These are phyloP conservation scores for Aphanocladium album DNA, from an alignment of 2,329 filamentous ascomycete genomes.

Conservation along the genomic window DNA sequence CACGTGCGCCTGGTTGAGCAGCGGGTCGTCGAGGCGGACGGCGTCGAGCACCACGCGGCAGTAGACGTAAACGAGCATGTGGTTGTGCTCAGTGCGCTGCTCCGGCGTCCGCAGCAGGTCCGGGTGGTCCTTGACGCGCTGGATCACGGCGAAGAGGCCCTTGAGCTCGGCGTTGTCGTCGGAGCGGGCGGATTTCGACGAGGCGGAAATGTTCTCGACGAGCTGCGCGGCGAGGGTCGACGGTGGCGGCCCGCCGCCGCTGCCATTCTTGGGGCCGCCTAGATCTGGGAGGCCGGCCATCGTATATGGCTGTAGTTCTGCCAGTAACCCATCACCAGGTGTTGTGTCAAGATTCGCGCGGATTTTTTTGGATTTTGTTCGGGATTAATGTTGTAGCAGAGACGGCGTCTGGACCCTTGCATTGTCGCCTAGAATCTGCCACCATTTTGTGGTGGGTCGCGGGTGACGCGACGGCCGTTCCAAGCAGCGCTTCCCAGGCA, in stretches of 20 bases:
- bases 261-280: background rate
- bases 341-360: background rate
- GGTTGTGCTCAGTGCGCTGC: constrained; percentile 70
- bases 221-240: constrained; percentile 87
- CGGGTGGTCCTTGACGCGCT: constrained; percentile 48
- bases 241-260: constrained; percentile 46
- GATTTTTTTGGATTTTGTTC: background rate
- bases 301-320: background rate
- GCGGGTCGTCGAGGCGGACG: constrained; percentile 63
- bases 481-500: background rate
- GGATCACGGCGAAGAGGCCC: constrained; percentile 57
- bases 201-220: constrained; percentile 67
- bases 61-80: constrained; percentile 81
- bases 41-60: constrained; percentile 71
- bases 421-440: background rate
- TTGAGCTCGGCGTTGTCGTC: constrained; percentile 71
- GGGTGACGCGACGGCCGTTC: constrained; percentile 7
- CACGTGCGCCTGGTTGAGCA: constrained; percentile 52
- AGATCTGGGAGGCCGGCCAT: constrained; percentile 9
- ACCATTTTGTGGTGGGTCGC: constrained; percentile 10
- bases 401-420: background rate
- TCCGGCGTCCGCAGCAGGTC: constrained; percentile 54
- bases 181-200: constrained; percentile 55
- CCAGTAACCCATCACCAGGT: background rate
- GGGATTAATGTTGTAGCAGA: background rate